phyloP scores from a whole-genome alignment of 2,329 filamentous ascomycete genomes.

The Neonectria hederae region DNA sequence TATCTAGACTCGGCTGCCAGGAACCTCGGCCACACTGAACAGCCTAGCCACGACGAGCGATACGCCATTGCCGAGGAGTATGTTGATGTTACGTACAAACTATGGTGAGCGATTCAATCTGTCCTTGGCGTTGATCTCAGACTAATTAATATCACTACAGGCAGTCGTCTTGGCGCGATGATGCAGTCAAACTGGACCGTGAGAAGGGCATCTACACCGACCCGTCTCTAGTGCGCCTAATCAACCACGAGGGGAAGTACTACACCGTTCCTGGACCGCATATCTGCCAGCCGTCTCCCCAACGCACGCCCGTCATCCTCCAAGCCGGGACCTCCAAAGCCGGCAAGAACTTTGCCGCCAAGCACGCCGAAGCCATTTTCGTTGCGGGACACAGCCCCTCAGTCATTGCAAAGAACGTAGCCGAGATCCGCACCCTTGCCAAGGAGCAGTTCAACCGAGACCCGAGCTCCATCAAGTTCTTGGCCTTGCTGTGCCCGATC shows the following conservation, averaged over 20 bases:
- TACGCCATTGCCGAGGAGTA: conserved; percentile 71
- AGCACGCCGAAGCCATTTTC: conserved; percentile 73
- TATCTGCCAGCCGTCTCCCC: conserved; percentile 68
- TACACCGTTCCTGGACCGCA: conserved; percentile 68
- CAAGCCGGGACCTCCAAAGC: conserved; percentile 71
- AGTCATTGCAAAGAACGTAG: conserved; percentile 64
- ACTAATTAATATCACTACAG: conserved; percentile 27
- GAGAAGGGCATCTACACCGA: conserved; percentile 59
- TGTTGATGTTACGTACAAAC: conserved; percentile 66
- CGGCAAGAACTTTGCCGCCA: conserved; percentile 67
- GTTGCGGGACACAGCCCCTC: conserved; percentile 66
- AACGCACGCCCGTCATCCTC: conserved; percentile 71
- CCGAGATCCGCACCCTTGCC: conserved; percentile 64
- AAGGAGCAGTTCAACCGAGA: conserved; percentile 60
- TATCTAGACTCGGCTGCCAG: conserved; percentile 74
- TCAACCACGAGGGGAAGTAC: conserved; percentile 70
- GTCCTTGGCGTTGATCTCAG: neutral
- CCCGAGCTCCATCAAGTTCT: conserved; percentile 65
- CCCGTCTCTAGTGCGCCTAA: conserved; percentile 63
- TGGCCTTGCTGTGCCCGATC: conserved; percentile 67
- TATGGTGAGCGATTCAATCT: conserved; percentile 57
- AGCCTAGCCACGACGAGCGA: conserved; percentile 59
- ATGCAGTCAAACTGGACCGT: conserved; percentile 66
- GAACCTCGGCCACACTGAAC: conserved; percentile 67
- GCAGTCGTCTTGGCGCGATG: conserved; percentile 65